Percentiles rank a stretch among this genome's conserved stretches.
Conservation (phyloP, 1,284 basidiomycete genomes). For the Microbotryum lychnidis-dioicae region DNA sequence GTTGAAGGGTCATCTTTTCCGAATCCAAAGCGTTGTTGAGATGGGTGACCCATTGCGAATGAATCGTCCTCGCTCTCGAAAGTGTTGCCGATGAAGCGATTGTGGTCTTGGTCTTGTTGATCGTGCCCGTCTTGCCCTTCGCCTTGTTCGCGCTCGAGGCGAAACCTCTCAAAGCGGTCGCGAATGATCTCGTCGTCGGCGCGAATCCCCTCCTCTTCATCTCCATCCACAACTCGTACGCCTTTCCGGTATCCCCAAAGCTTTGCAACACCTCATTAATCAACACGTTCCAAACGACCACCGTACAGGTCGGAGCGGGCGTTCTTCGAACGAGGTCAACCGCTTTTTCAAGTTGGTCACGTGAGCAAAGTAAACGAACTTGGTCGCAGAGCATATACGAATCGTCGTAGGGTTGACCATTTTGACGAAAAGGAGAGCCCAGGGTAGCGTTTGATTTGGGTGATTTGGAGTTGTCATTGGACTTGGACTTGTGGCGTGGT, state of each 20-base stretch:
- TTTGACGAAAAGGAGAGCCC: neutral
- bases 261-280: slow-evolving; percentile 18
- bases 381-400: slow-evolving; percentile 26
- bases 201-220: slow-evolving; percentile 30
- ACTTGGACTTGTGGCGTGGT: neutral
- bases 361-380: slow-evolving; percentile 6
- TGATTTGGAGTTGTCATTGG: too few relatives aligned
- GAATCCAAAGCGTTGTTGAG: neutral
- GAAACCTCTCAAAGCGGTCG: slow-evolving; percentile 22
- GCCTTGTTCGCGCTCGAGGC: slow-evolving; percentile 7
- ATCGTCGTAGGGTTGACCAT: slow-evolving; percentile 14
- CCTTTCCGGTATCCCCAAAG: slow-evolving; percentile 1
- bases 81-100: neutral
- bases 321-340: slow-evolving; percentile 22
- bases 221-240: slow-evolving; percentile 27
- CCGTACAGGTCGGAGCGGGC: slow-evolving; percentile 19
- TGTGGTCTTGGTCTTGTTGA: neutral
- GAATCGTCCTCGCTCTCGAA: slow-evolving; percentile 21
- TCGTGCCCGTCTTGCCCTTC: neutral
- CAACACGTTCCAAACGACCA: slow-evolving; percentile 34
- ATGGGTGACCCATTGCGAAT: slow-evolving; percentile 24
- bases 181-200: slow-evolving; percentile 24
- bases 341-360: slow-evolving; percentile 6
- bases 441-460: neutral
- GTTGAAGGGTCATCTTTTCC: neutral